Evolutionary conservation across 73 alveolate genomes (phyloP).

Genomic region (Paramecium bursaria): DNA sequence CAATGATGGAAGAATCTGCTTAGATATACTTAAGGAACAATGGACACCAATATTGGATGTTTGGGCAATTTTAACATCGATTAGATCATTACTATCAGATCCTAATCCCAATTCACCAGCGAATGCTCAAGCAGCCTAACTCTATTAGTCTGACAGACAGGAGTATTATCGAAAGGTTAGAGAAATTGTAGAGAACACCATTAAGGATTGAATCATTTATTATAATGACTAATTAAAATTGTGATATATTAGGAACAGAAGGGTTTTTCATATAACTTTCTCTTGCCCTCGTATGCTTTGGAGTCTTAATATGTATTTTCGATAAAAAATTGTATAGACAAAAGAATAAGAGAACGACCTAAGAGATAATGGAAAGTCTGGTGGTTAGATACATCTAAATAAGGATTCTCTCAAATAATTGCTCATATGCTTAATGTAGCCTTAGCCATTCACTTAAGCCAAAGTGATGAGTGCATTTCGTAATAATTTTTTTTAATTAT

Average conservation of each 20-base stretch:
- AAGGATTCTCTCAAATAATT: conserved; percentile 68
- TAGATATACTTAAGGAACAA: conserved; percentile 82
- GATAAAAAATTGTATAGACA: no score
- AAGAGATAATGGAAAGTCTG: conserved; percentile 80
- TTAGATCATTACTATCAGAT: conserved; percentile 74
- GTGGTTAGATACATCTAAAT: conserved; percentile 78
- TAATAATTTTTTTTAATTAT: no score
- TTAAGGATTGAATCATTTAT: neutral
- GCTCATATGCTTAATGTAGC: conserved; percentile 76
- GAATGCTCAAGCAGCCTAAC: conserved; percentile 39
- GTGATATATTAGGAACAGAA: no score
- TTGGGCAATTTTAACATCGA: conserved; percentile 79
- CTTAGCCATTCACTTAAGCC: conserved; percentile 71
- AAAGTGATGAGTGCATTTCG: conserved; percentile 80
- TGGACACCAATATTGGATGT: conserved; percentile 88
- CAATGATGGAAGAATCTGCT: conserved; percentile 75
- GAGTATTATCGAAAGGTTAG: conserved; percentile 49
- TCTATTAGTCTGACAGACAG: conserved; percentile 30
- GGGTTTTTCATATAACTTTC: no score
- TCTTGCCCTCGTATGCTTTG: no score
- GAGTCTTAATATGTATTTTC: no score
- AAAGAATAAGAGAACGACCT: conserved; percentile 62
- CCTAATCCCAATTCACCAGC: conserved; percentile 74
- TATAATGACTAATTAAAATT: no score
- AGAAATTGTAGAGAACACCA: conserved; percentile 28